Evolutionary conservation across 768 basidiomycete genomes (phyloP).

Genomic region (Suillus variegatus): DNA sequence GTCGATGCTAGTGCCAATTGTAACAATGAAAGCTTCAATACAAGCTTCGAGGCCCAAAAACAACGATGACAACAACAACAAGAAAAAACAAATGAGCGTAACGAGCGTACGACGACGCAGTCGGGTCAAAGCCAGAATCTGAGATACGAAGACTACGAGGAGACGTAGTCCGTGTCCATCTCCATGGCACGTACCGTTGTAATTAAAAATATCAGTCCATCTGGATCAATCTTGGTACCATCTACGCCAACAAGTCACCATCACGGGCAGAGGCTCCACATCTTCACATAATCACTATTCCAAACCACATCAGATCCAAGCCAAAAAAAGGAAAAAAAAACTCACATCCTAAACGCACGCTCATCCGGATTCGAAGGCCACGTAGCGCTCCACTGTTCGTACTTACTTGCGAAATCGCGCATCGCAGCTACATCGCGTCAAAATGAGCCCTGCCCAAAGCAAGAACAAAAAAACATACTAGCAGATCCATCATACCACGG

Average conservation of each 20-base stretch:
- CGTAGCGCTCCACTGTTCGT: constrained; percentile 69
- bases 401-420: constrained; percentile 63
- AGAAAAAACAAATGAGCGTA: no score
- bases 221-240: background rate
- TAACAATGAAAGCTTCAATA: no score
- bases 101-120: no score
- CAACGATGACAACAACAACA: no score
- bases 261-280: constrained; percentile 32
- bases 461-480: constrained; percentile 36
- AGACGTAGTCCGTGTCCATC: no score
- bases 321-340: background rate
- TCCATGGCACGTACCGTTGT: no score
- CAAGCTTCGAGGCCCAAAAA: no score
- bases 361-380: constrained; percentile 68
- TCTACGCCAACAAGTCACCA: background rate
- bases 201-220: background rate
- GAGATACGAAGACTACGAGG: no score
- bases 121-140: no score
- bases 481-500: constrained; percentile 62
- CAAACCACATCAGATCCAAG: background rate
- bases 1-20: no score
- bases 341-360: constrained; percentile 69
- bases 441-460: constrained; percentile 22
- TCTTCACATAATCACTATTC: constrained; percentile 33
- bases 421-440: constrained; percentile 49